Conservation (phyloP, 2,329 filamentous ascomycete species). For the Madurella fahalii region DNA sequence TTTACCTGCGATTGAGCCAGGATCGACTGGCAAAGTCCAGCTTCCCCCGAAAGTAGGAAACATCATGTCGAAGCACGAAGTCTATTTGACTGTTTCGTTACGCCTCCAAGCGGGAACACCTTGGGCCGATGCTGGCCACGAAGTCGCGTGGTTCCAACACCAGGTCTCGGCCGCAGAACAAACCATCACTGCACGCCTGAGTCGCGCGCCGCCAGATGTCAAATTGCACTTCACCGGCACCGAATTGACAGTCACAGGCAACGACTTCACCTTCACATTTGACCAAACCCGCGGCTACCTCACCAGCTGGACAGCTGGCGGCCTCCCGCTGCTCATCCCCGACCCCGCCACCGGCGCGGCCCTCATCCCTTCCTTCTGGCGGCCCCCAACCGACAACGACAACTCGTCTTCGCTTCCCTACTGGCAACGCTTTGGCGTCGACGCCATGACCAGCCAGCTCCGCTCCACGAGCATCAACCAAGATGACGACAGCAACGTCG, state of each 20-base stretch:
- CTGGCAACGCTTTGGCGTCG: conserved; percentile 52
- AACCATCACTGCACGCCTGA: conserved; percentile 7
- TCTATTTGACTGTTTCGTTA: conserved; percentile 45
- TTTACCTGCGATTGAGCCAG: conserved; percentile 39
- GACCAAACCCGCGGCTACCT: conserved; percentile 43
- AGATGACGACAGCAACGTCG: conserved; percentile 23
- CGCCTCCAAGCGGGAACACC: conserved; percentile 38
- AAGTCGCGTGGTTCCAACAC: conserved; percentile 52
- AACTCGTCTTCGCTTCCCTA: conserved; percentile 49
- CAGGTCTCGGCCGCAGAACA: conserved; percentile 34
- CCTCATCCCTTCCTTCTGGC: conserved; percentile 53
- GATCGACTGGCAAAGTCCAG: conserved; percentile 33
- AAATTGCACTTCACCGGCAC: conserved; percentile 19
- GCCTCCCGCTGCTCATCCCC: conserved; percentile 33
- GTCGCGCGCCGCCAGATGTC: conserved; percentile 16
- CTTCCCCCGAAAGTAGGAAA: conserved; percentile 30
- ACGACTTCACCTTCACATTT: conserved; percentile 40
- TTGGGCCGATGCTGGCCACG: conserved; percentile 52
- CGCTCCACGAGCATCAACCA: conserved; percentile 36
- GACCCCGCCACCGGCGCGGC: conserved; percentile 36
- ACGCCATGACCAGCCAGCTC: conserved; percentile 44
- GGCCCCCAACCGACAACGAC: conserved; percentile 64
- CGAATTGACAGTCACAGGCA: conserved; percentile 28
- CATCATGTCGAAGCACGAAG: conserved; percentile 34
- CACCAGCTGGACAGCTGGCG: conserved; percentile 38